Evolutionary conservation across 2,329 filamentous ascomycete genomes (phyloP).

Genomic region (Phialophora macrospora): DNA sequence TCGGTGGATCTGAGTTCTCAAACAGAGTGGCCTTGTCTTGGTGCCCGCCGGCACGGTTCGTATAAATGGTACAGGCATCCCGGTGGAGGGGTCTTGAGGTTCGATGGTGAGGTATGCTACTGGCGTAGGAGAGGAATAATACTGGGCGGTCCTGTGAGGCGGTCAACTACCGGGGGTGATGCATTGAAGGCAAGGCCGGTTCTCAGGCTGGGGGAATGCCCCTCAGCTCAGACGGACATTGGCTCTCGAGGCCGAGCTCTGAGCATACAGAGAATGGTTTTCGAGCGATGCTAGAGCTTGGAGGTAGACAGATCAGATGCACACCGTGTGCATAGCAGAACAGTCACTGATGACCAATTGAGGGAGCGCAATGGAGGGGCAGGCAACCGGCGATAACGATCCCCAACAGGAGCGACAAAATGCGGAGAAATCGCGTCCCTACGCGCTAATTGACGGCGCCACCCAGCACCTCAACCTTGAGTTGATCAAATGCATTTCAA

Average conservation of each 20-base stretch:
- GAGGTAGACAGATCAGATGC: not conserved
- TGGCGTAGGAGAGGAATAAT: not conserved
- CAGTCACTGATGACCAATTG: conserved; percentile 18
- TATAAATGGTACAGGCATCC: not conserved
- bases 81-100: not conserved
- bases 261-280: not conserved
- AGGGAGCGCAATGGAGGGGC: conserved; percentile 17
- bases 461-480: not conserved
- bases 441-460: not conserved
- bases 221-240: not conserved
- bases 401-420: not conserved
- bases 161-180: not conserved
- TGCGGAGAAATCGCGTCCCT: conserved; percentile 20
- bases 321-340: not conserved
- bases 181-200: not conserved
- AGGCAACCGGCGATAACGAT: conserved; percentile 10
- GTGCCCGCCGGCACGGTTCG: not conserved
- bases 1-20: conserved; percentile 21
- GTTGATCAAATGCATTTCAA: not conserved
- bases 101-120: not conserved
- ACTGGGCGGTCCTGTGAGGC: not conserved
- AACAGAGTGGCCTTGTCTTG: conserved; percentile 16
- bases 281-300: not conserved
- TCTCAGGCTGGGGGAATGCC: not conserved
- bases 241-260: not conserved